A percentile compares a stretch with the other conserved stretches of the same genome.
Evolutionary conservation across 2,329 filamentous ascomycete species (phyloP).

Genomic region (Beauveria scarabaeidicola): DNA sequence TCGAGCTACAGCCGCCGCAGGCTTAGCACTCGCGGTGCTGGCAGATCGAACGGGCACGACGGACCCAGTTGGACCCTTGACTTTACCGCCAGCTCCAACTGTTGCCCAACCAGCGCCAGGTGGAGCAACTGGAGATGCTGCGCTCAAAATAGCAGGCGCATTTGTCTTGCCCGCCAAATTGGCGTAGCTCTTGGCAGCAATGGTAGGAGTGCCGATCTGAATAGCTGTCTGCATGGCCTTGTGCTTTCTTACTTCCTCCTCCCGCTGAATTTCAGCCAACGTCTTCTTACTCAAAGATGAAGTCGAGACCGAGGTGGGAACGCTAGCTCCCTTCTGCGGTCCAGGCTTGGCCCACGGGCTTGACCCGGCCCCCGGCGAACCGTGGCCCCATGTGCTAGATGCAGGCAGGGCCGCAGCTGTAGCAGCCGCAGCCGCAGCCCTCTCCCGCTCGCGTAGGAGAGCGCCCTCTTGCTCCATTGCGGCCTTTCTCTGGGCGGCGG

Average conservation of each 20-base stretch:
- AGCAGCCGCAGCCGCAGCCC: conserved; percentile 41
- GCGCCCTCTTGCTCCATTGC: conserved; percentile 71
- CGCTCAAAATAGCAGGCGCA: conserved; percentile 27
- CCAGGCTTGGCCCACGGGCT: conserved; percentile 62
- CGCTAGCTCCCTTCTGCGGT: conserved; percentile 31
- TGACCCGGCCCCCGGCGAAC: conserved; percentile 59
- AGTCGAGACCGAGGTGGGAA: conserved; percentile 4
- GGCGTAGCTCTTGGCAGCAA: conserved; percentile 78
- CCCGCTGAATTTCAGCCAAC: conserved; percentile 89
- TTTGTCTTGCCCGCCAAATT: conserved; percentile 74
- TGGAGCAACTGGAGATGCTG: conserved; percentile 29
- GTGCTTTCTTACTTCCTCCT: conserved; percentile 85
- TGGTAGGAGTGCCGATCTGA: conserved; percentile 39
- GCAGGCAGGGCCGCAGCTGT: conserved; percentile 75
- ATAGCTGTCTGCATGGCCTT: conserved; percentile 48
- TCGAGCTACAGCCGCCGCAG: conserved; percentile 39
- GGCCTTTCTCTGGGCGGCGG: conserved; percentile 67
- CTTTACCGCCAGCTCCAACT: conserved; percentile 87
- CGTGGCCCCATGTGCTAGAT: conserved; percentile 80
- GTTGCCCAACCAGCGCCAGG: conserved; percentile 73
- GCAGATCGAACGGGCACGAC: conserved; percentile 41
- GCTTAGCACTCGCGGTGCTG: conserved; percentile 31
- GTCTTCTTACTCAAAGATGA: conserved; percentile 64
- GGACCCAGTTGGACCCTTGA: conserved; percentile 62
- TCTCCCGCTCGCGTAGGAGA: conserved; percentile 52